phyloP scores from a whole-genome alignment of 345 rosid species.

The Reutealis trisperma region DNA sequence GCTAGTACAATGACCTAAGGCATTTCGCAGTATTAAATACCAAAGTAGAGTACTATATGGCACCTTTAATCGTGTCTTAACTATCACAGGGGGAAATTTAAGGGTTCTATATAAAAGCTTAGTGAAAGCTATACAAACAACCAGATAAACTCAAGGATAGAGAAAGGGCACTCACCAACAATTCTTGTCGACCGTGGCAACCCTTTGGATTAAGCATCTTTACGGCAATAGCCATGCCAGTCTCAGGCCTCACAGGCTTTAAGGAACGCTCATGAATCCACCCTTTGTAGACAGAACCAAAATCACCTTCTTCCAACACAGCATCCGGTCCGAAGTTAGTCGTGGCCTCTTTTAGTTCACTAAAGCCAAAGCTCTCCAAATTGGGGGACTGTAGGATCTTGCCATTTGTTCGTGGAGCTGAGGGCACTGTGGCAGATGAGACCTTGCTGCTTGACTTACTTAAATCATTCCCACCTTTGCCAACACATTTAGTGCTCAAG shows the following conservation, averaged over 20 bases:
- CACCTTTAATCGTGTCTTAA: neutral
- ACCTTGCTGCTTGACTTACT: conserved; percentile 22
- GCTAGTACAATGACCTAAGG: neutral
- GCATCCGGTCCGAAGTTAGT: conserved; percentile 15
- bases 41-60: neutral
- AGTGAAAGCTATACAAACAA: neutral
- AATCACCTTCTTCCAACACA: conserved; percentile 21
- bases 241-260: conserved; percentile 11
- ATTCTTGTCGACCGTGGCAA: conserved; percentile 27
- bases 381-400: conserved; percentile 22
- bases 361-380: conserved; percentile 15
- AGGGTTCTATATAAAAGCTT: neutral
- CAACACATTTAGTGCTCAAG: neutral
- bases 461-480: conserved; percentile 43
- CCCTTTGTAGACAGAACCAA: conserved; percentile 28
- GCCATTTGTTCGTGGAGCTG: conserved; percentile 23
- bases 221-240: conserved; percentile 23
- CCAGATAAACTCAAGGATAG: neutral
- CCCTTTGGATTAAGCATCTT: conserved; percentile 23
- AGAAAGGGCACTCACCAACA: conserved; percentile 22
- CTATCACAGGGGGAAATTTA: neutral
- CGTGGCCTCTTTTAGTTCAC: conserved; percentile 23
- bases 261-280: conserved; percentile 25
- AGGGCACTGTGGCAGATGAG: conserved; percentile 7
- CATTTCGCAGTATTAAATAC: neutral